Conservation (phyloP, 148 eudicot genomes). For the Camellia granthamiana region DNA sequence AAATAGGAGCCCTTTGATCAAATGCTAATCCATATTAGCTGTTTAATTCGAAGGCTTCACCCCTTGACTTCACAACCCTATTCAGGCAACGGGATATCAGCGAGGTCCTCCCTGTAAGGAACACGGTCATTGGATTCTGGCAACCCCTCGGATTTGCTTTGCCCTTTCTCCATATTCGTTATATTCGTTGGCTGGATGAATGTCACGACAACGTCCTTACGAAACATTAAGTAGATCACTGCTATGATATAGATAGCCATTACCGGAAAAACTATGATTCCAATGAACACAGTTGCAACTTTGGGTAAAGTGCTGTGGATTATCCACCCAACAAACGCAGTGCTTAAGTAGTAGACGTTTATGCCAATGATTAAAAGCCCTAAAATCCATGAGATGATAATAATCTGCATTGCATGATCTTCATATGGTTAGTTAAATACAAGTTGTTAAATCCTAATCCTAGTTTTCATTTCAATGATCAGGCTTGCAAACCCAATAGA, state of each 20-base stretch:
- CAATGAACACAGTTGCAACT: constrained; percentile 64
- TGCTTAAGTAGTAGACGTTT: constrained; percentile 72
- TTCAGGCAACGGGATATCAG: constrained; percentile 46
- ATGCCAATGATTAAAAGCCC: constrained; percentile 66
- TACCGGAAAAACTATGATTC: constrained; percentile 73
- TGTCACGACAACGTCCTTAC: constrained; percentile 65
- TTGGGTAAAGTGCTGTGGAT: constrained; percentile 59
- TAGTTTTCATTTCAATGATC: too few relatives aligned
- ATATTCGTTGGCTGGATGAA: constrained; percentile 41
- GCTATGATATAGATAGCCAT: constrained; percentile 62
- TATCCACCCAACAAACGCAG: constrained; percentile 72
- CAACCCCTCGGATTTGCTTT: constrained; percentile 3
- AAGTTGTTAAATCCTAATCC: background rate
- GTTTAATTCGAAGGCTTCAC: too few relatives aligned
- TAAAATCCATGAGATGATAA: constrained; percentile 55
- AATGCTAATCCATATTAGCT: too few relatives aligned
- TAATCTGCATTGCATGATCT: constrained; percentile 34
- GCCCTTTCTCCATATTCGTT: constrained; percentile 32
- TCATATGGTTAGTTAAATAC: background rate
- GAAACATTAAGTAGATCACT: constrained; percentile 64
- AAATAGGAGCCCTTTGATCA: too few relatives aligned
- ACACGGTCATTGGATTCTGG: background rate
- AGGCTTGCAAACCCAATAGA: too few relatives aligned
- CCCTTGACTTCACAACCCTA: background rate
- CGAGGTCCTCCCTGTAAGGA: constrained; percentile 52